A percentile compares a stretch with the other conserved stretches of the same genome.
phyloP scores from a whole-genome alignment of 441 rosid genomes.

The Gossypium schwendimanii region DNA sequence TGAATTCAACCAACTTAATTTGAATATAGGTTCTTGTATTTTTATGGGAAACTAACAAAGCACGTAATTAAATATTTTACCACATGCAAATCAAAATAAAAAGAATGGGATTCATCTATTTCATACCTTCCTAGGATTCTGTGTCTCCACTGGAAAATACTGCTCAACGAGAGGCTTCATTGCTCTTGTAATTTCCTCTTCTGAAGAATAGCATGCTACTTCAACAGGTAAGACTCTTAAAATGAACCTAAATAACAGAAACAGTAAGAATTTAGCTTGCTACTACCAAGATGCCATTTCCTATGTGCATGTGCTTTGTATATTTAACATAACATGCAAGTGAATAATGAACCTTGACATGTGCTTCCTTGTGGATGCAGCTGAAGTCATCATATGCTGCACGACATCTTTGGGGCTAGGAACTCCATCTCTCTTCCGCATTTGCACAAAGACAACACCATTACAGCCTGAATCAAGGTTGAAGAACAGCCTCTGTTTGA shows the following conservation, averaged over 20 bases:
- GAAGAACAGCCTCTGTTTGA: slow-evolving; percentile 59
- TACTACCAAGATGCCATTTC: background rate
- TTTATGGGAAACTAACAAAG: background rate
- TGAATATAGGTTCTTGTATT: background rate
- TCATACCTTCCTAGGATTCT: slow-evolving; percentile 59
- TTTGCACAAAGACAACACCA: slow-evolving; percentile 78
- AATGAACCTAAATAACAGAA: slow-evolving; percentile 51
- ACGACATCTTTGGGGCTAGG: slow-evolving; percentile 79
- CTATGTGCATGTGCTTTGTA: background rate
- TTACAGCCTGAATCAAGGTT: slow-evolving; percentile 87
- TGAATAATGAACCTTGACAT: slow-evolving; percentile 65
- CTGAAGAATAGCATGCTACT: slow-evolving; percentile 88
- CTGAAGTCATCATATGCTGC: slow-evolving; percentile 75
- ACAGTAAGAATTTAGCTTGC: slow-evolving; percentile 5
- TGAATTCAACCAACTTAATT: background rate
- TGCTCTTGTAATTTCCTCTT: slow-evolving; percentile 83
- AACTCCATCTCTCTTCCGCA: slow-evolving; percentile 71
- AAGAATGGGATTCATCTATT: background rate
- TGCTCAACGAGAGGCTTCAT: slow-evolving; percentile 60
- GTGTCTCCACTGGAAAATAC: slow-evolving; percentile 71
- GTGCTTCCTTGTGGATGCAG: slow-evolving; percentile 72
- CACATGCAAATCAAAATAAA: background rate
- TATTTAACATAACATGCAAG: slow-evolving; percentile 13
- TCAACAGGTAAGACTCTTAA: slow-evolving; percentile 80
- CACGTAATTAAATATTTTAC: background rate